Evolutionary conservation across 129 eudicot species (phyloP).

Genomic region (Solidago caesia): DNA sequence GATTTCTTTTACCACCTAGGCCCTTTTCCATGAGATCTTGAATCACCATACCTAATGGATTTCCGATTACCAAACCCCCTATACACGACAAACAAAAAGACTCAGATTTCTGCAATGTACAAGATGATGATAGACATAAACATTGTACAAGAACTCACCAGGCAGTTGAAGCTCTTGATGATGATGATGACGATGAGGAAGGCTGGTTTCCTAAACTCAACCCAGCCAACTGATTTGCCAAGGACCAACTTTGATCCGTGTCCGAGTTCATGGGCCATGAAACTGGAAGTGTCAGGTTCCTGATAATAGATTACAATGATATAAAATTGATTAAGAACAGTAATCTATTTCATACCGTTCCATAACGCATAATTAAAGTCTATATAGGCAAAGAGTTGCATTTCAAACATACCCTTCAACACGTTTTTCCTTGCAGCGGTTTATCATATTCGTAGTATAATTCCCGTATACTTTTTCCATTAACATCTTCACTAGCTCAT

Average conservation of each 20-base stretch:
- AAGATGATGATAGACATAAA: not conserved
- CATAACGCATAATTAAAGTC: not conserved
- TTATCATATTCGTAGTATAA: slow-evolving; percentile 34
- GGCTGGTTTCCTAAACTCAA: slow-evolving; percentile 26
- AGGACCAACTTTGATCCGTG: slow-evolving; percentile 20
- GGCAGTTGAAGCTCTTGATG: slow-evolving; percentile 9
- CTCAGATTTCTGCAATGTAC: not conserved
- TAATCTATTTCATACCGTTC: not conserved
- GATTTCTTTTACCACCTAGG: slow-evolving; percentile 8
- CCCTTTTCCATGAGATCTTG: slow-evolving; percentile 22
- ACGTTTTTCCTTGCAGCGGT: slow-evolving; percentile 40
- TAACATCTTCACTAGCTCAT: slow-evolving; percentile 33
- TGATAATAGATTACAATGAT: slow-evolving; percentile 15
- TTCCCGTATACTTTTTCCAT: slow-evolving; percentile 32
- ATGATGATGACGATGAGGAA: slow-evolving; percentile 6
- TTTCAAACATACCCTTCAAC: slow-evolving; percentile 47
- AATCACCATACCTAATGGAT: slow-evolving; percentile 16
- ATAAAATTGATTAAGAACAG: not conserved
- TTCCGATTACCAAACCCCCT: slow-evolving; percentile 20
- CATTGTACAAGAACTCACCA: slow-evolving; percentile 28
- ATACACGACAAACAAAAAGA: slow-evolving; percentile 14
- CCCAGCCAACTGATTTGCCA: slow-evolving; percentile 35
- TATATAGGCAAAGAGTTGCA: not conserved
- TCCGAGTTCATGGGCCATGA: slow-evolving; percentile 44
- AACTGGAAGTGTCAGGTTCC: slow-evolving; percentile 52